Percentiles rank a stretch among this genome's conserved stretches.
Conservation (phyloP, 495 filamentous ascomycete genomes). For the Penicillium atrosanguineum region DNA sequence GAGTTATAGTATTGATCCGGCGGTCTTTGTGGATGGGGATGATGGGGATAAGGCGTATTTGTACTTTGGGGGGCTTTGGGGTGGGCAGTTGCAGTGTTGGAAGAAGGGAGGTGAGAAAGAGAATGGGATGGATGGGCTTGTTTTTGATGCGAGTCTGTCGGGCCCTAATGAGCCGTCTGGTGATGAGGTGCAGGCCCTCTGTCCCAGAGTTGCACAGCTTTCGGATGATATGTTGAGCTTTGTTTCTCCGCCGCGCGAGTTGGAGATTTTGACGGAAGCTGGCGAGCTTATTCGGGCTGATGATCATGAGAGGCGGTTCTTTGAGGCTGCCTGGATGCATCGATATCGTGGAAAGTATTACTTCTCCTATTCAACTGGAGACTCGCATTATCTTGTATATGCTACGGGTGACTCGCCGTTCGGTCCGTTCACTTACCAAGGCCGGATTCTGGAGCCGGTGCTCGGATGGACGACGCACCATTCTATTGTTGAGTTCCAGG, state of each 20-base stretch:
- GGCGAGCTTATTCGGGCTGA: conserved; percentile 56
- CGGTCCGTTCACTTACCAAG: conserved; percentile 69
- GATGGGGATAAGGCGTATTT: conserved; percentile 40
- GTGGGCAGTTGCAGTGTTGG: conserved; percentile 66
- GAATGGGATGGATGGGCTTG: conserved; percentile 14
- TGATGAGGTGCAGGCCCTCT: conserved; percentile 44
- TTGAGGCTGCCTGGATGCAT: conserved; percentile 77
- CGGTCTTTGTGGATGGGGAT: conserved; percentile 49
- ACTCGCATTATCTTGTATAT: conserved; percentile 69
- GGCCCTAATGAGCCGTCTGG: conserved; percentile 57
- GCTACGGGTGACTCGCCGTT: conserved; percentile 57
- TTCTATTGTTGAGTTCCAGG: conserved; percentile 69
- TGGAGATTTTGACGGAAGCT: conserved; percentile 56
- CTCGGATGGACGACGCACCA: conserved; percentile 79
- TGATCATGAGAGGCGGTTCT: conserved; percentile 73
- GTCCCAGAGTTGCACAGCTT: conserved; percentile 60
- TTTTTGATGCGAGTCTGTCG: conserved; percentile 44
- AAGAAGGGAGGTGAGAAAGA: background rate
- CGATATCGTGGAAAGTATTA: conserved; percentile 64
- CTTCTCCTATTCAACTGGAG: conserved; percentile 73
- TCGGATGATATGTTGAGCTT: conserved; percentile 61
- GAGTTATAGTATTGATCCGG: conserved; percentile 50
- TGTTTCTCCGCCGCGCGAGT: conserved; percentile 43
- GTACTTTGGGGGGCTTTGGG: conserved; percentile 62
- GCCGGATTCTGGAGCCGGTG: conserved; percentile 70